Evolutionary conservation across 2,329 filamentous ascomycete species (phyloP), one percentile per base, ranked within the genome.

Genomic region (Aspergillus intermedius): DNA sequence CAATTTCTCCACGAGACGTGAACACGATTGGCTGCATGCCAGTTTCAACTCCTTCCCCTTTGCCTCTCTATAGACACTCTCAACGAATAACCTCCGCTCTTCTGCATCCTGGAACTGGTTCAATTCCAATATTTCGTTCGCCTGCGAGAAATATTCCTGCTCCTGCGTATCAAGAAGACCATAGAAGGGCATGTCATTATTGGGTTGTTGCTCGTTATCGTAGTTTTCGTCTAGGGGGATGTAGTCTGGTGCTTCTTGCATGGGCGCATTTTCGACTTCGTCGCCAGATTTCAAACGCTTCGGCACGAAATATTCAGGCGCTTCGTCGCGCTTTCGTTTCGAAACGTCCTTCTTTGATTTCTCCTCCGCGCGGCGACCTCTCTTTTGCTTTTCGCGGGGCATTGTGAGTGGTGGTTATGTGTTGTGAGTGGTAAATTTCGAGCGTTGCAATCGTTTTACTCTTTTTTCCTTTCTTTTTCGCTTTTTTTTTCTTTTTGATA

Each of bases 11-110:
- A 97, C 86, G 46, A 98, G 73, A 13, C 93, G 79, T 45, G 93
- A 98, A 71, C 91, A 96, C 3, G 88, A 93, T 71, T 98, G 93
- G 67, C 90, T 95, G 72, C 88, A 93, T 21, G 91, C 91, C 54
- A 98, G 81, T 76, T 97, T 98, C 63, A 98, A 76, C 69, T 97
- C 93, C 71, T 97, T 97, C 52, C 89, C 90, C 52, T 83, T 77
- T 0, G 91, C 90, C 70, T 97, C 91, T 57, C 80, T 78, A 70
- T 87, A 95, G 45, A 97, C 87, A 67, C 86, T 94, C 52, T 85
- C 82, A 42, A 97, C 70, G 61, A 89, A 90, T 44, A 86, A 61
- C 47, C 76, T 74, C 49, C 84, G 79, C 57, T 90, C 86, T 57
- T 95, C 88, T 46, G 81, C 68, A 35, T 84, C 83, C 37, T 80